phyloP scores from a whole-genome alignment of 2,329 filamentous ascomycete species.

The Hymenoscyphus linearis region DNA sequence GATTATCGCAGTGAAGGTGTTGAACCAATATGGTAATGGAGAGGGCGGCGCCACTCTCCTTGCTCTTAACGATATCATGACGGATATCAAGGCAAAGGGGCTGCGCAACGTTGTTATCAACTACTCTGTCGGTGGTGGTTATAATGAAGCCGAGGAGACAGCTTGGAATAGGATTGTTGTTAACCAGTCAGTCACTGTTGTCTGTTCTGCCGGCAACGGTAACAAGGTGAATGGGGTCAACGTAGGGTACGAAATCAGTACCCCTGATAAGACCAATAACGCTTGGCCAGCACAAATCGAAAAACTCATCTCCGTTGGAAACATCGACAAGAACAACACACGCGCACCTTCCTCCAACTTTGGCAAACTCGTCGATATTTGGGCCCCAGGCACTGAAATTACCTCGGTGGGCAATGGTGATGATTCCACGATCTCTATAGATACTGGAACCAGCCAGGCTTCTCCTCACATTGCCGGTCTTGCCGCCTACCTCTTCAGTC shows the following conservation, averaged over 20 bases:
- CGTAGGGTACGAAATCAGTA: too few species aligned
- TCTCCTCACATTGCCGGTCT: constrained; percentile 63
- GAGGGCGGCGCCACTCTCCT: constrained; percentile 33
- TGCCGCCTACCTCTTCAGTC: constrained; percentile 58
- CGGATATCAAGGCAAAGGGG: constrained; percentile 12
- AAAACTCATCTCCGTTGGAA: constrained; percentile 43
- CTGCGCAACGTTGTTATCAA: constrained; percentile 42
- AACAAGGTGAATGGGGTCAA: too few species aligned
- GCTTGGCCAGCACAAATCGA: too few species aligned
- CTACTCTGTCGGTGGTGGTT: constrained; percentile 48
- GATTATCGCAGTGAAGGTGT: constrained; percentile 37
- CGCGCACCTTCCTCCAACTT: constrained; percentile 46
- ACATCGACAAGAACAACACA: constrained; percentile 37
- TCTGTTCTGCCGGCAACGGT: constrained; percentile 44
- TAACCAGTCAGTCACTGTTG: constrained; percentile 47
- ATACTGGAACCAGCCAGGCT: constrained; percentile 60
- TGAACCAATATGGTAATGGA: constrained; percentile 30
- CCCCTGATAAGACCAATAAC: too few species aligned
- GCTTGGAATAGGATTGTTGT: constrained; percentile 40
- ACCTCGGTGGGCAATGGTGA: constrained; percentile 42
- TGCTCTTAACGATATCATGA: constrained; percentile 35
- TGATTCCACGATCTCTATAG: constrained; percentile 36
- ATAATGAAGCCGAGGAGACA: constrained; percentile 43
- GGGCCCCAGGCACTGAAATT: constrained; percentile 44
- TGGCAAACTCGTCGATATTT: constrained; percentile 44